Evolutionary conservation across 2,329 filamentous ascomycete genomes (phyloP), one percentile per base, ranked within the genome.

Genomic region (Diplodia corticola): DNA sequence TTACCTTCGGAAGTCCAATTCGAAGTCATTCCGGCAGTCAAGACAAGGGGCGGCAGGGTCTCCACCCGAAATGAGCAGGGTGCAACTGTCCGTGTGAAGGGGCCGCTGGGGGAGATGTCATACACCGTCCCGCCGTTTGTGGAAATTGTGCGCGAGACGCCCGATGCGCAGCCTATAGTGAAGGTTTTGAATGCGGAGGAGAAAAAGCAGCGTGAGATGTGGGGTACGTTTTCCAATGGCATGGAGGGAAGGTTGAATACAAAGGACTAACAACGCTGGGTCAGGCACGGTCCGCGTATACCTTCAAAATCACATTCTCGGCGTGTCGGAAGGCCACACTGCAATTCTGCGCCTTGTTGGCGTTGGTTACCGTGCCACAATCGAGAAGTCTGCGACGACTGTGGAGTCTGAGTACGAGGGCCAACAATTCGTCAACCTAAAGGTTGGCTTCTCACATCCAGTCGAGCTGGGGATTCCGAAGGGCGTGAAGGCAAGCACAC

Each of bases 381-480:
- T 99, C 71, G 93, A 98, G 78, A 81, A 88, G 67, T 89, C 85
- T 46, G 91, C 91, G 26, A 87, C 82, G 37, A 92, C 90, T 67
- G 88, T 85, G 53, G 69, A 79, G 55, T 79, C 90, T 67, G 84
- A 88, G 75, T 97, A 89, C 75, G 87, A 88, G 0, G 93, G 91
- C 49, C 93, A 97, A 80, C 86, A 92, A 76, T 96, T 96, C 73
- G 89, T 99, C 49, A 92, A 91, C 69, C 83, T 99, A 70, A 98
- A 98, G 84, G 91, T 99, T 65, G 95, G 95, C 67, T 99, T 93
- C 81, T 96, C 94, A 69, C 95, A 99, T 83, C 91, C 94, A 0
- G 91, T 99, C 70, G 94, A 99, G 80, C 84, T 97, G 75, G 88
- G 88, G 3, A 88, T 98, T 55, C 95, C 95, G 0, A 74, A 84